Evolutionary conservation across 2,329 filamentous ascomycete genomes (phyloP).

Genomic region (Chrysoporthe deuterocubensis): DNA sequence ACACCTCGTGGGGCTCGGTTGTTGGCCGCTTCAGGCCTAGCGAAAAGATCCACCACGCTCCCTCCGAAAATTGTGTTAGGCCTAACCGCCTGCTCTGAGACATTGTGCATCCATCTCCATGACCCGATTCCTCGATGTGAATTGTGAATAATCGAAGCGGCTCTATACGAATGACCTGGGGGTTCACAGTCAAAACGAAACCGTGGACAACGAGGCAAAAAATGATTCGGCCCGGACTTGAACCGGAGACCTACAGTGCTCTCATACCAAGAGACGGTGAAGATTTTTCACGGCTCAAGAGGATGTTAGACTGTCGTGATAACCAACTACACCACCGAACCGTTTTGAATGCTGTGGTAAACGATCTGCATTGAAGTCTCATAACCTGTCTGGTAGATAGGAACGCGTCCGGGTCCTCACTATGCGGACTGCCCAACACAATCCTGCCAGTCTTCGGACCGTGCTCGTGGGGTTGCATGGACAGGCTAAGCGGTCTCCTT

Average conservation of each 20-base stretch:
- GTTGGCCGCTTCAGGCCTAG: not conserved
- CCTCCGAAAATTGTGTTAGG: slow-evolving; percentile 1
- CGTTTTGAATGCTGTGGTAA: not conserved
- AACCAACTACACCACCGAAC: slow-evolving; percentile 25
- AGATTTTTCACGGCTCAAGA: not conserved
- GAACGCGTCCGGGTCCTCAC: not conserved
- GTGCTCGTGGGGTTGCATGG: not conserved
- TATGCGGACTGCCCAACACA: not conserved
- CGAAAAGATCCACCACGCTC: slow-evolving; percentile 7
- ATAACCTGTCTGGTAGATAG: not conserved
- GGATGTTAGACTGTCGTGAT: slow-evolving; percentile 21
- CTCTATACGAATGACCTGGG: not conserved
- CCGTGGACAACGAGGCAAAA: not conserved
- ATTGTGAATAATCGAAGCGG: not conserved
- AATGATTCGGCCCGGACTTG: slow-evolving; percentile 21
- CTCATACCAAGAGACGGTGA: not conserved
- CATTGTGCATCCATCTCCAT: not conserved
- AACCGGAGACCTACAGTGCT: slow-evolving; percentile 22
- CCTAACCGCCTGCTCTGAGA: not conserved
- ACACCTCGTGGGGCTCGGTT: not conserved
- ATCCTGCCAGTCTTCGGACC: not conserved
- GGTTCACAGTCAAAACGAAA: no score
- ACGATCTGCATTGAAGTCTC: no score
- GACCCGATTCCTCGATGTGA: no score
- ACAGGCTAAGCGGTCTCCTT: slow-evolving; percentile 7